Conservation (phyloP, 352 stramenopile species). For the Phytophthora rubi region DNA sequence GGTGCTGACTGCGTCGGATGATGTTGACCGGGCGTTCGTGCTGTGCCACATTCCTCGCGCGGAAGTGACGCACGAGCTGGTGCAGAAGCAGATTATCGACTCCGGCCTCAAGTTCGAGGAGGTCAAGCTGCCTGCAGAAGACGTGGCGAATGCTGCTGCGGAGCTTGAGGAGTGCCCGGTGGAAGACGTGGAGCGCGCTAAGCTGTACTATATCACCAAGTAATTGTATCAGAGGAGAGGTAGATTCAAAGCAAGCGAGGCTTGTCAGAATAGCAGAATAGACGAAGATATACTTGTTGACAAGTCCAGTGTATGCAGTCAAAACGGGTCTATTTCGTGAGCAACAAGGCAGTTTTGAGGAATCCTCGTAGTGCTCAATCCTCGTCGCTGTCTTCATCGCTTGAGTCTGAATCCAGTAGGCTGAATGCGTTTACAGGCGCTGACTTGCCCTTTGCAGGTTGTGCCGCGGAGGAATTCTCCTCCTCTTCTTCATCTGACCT, state of each 20-base stretch:
- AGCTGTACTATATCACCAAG: conserved; percentile 65
- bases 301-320: conserved; percentile 5
- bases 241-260: conserved; percentile 1
- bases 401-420: conserved; percentile 88
- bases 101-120: conserved; percentile 52
- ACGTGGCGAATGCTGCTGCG: conserved; percentile 19
- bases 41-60: conserved; percentile 80
- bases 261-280: conserved; percentile 23
- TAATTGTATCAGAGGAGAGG: conserved; percentile 13
- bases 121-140: conserved; percentile 36
- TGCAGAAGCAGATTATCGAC: conserved; percentile 50
- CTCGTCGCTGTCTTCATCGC: conserved; percentile 69
- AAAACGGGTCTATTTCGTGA: conserved; percentile 27
- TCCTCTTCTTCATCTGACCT: conserved; percentile 31
- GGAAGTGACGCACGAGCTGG: conserved; percentile 66
- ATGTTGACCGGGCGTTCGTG: conserved; percentile 40
- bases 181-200: conserved; percentile 61
- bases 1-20: conserved; percentile 32
- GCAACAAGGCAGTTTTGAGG: background rate
- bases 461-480: conserved; percentile 16
- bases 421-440: conserved; percentile 83
- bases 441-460: conserved; percentile 10
- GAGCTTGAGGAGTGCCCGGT: conserved; percentile 61
- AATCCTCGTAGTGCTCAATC: conserved; percentile 19
- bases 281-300: conserved; percentile 14